phyloP scores from a whole-genome alignment of 2,329 filamentous ascomycete genomes.

The Rasamsonia emersonii region DNA sequence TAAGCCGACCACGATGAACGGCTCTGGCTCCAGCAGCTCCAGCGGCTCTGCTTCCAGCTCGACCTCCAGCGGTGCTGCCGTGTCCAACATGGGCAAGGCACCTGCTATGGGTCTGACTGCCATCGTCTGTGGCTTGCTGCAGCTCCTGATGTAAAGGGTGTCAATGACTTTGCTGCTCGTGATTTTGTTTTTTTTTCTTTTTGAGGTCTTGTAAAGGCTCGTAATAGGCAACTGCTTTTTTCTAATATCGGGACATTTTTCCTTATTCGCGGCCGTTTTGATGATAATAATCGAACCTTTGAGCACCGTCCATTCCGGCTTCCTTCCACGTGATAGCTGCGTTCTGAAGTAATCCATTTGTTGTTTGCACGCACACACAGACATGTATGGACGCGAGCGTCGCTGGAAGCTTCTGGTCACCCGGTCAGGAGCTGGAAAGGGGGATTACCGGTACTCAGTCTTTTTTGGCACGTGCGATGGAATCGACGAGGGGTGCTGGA shows the following conservation, averaged over 20 bases:
- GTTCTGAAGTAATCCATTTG: too few species aligned
- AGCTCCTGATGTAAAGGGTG: conserved; percentile 36
- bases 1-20: conserved; percentile 29
- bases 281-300: conserved; percentile 35
- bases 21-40: conserved; percentile 20
- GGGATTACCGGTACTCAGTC: too few species aligned
- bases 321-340: too few species aligned
- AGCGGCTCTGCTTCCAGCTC: conserved; percentile 18
- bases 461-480: too few species aligned
- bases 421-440: too few species aligned
- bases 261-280: conserved; percentile 17
- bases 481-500: too few species aligned
- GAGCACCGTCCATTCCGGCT: too few species aligned
- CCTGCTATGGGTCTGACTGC: conserved; percentile 35
- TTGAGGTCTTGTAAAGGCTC: conserved; percentile 29
- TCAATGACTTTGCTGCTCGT: conserved; percentile 20
- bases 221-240: conserved; percentile 25
- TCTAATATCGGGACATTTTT: conserved; percentile 8
- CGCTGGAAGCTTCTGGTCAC: too few species aligned
- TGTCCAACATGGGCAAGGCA: conserved; percentile 25
- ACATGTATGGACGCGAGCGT: too few species aligned
- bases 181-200: conserved; percentile 24
- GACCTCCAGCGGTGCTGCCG: conserved; percentile 30
- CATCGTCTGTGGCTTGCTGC: conserved; percentile 36
- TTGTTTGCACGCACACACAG: too few species aligned